A percentile compares a stretch with the other conserved stretches of the same genome.
Conservation (phyloP, 75 land plant genomes). For the Pinus albicaulis region DNA sequence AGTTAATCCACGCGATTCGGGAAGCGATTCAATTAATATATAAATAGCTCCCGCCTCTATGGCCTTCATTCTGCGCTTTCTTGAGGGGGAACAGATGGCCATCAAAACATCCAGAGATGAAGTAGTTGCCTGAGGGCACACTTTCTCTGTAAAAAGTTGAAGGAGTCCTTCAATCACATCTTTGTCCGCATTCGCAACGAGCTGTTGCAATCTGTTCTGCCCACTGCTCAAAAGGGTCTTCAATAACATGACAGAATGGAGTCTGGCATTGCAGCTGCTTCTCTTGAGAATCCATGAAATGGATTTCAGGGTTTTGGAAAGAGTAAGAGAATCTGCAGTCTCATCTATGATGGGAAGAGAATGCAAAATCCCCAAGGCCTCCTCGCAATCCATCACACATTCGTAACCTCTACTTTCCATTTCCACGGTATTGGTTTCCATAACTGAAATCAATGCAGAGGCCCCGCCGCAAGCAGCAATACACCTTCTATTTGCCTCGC, state of each 20-base stretch:
- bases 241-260: conserved; percentile 29
- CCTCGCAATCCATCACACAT: neutral
- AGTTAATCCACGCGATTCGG: conserved; percentile 5
- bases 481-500: conserved; percentile 50
- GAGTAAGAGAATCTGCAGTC: neutral
- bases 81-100: conserved; percentile 12
- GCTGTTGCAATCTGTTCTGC: conserved; percentile 10
- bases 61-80: conserved; percentile 4
- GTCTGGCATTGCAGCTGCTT: conserved; percentile 34
- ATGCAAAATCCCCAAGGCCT: neutral
- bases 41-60: conserved; percentile 34
- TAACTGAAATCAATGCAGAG: neutral
- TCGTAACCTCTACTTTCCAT: neutral
- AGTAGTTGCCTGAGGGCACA: conserved; percentile 28
- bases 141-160: conserved; percentile 41
- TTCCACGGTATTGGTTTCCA: conserved; percentile 5
- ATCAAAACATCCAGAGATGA: conserved; percentile 22
- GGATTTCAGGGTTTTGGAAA: conserved; percentile 7
- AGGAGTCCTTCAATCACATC: conserved; percentile 36
- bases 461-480: conserved; percentile 42
- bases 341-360: neutral
- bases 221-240: conserved; percentile 14
- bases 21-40: conserved; percentile 25
- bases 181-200: conserved; percentile 4
- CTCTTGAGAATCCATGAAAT: conserved; percentile 18